Evolutionary conservation across 495 filamentous ascomycete genomes (phyloP).

Genomic region (Trichocladium uniseriatum): DNA sequence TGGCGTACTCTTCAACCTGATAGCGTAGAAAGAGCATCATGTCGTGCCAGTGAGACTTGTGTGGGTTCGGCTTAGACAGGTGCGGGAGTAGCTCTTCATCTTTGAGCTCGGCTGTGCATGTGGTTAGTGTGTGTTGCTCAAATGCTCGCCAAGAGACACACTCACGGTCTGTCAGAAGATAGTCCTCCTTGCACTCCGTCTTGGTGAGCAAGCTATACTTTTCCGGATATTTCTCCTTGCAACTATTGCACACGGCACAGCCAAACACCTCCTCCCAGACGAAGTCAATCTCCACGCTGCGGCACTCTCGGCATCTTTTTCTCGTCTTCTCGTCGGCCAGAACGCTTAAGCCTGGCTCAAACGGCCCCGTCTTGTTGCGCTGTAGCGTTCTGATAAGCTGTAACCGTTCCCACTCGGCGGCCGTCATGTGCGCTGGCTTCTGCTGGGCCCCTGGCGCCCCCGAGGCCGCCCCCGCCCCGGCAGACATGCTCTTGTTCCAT

Average conservation of each 20-base stretch:
- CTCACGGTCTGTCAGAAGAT: slow-evolving; percentile 86
- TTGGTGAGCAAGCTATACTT: slow-evolving; percentile 92
- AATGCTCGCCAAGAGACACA: slow-evolving; percentile 4
- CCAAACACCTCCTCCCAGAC: slow-evolving; percentile 79
- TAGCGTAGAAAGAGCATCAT: slow-evolving; percentile 96
- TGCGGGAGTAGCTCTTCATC: slow-evolving; percentile 82
- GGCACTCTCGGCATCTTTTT: slow-evolving; percentile 77
- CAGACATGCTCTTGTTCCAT: slow-evolving; percentile 65
- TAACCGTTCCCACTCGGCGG: slow-evolving; percentile 84
- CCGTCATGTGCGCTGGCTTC: slow-evolving; percentile 80
- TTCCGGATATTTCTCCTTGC: slow-evolving; percentile 83
- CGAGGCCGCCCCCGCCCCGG: slow-evolving; percentile 22
- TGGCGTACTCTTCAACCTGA: slow-evolving; percentile 88
- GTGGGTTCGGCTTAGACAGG: slow-evolving; percentile 82
- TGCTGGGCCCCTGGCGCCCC: slow-evolving; percentile 41
- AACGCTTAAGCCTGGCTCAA: slow-evolving; percentile 73
- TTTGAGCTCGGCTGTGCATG: slow-evolving; percentile 59
- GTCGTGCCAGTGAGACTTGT: slow-evolving; percentile 91
- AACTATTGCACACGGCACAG: slow-evolving; percentile 59
- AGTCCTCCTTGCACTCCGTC: slow-evolving; percentile 92
- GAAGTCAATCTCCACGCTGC: slow-evolving; percentile 79
- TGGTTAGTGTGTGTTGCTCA: slow-evolving; percentile 4
- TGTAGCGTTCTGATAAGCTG: slow-evolving; percentile 60
- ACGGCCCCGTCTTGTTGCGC: slow-evolving; percentile 68
- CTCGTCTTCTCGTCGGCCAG: slow-evolving; percentile 51